Evolutionary conservation across 148 eudicot genomes (phyloP).

Genomic region (Persicaria tinctoria): DNA sequence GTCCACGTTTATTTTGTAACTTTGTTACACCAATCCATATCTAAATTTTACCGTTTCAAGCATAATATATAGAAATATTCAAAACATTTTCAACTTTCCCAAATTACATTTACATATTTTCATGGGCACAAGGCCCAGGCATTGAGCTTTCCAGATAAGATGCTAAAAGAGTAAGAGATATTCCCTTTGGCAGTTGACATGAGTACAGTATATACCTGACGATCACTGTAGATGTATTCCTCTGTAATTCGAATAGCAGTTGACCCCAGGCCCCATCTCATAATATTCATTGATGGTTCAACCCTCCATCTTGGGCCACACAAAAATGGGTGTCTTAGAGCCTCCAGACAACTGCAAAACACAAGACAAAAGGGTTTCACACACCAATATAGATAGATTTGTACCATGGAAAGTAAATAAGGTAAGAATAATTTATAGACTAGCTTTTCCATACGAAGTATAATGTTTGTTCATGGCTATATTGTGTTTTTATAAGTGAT

Average conservation of each 20-base stretch:
- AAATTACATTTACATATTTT: neutral
- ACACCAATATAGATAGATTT: neutral
- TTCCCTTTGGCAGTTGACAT: neutral
- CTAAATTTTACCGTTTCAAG: too few species aligned
- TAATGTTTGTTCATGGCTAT: neutral
- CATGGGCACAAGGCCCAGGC: neutral
- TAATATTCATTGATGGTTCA: conserved; percentile 76
- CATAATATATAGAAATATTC: neutral
- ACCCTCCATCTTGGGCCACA: conserved; percentile 96
- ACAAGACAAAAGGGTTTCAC: conserved; percentile 1
- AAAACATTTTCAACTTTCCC: neutral
- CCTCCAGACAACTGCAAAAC: conserved; percentile 71
- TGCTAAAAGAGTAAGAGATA: neutral
- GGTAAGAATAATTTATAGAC: neutral
- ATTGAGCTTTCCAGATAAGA: neutral
- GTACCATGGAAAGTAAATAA: neutral
- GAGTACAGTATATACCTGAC: conserved; percentile 47
- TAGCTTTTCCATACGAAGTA: neutral
- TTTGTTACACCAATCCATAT: too few species aligned
- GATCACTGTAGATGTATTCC: conserved; percentile 79
- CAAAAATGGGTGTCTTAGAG: conserved; percentile 88
- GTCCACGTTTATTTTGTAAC: too few species aligned
- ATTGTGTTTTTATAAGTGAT: neutral
- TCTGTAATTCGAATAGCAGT: conserved; percentile 90
- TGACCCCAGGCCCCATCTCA: conserved; percentile 96